Conservation (phyloP, 352 stramenopile genomes). For the Pseudoperonospora humuli region DNA sequence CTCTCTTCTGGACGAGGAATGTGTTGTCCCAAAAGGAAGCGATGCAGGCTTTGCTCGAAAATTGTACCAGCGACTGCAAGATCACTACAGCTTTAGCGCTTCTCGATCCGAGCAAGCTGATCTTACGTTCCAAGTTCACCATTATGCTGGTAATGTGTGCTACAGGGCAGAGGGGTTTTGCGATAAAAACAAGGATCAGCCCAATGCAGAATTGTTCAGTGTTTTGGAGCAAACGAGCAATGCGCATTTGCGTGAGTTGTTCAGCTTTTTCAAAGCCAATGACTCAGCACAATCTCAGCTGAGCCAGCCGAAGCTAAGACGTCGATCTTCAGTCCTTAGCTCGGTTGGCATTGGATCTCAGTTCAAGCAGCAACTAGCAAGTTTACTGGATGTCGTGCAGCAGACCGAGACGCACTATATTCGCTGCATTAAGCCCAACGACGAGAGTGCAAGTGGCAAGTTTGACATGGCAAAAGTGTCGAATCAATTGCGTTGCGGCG, state of each 20-base stretch:
- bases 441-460: constrained; percentile 81
- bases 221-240: constrained; percentile 60
- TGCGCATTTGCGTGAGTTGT: constrained; percentile 46
- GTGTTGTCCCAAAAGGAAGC: constrained; percentile 68
- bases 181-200: constrained; percentile 86
- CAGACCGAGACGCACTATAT: constrained; percentile 96
- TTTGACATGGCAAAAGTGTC: constrained; percentile 85
- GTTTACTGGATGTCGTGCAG: constrained; percentile 90
- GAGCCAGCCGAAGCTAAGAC: constrained; percentile 37
- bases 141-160: constrained; percentile 73
- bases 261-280: constrained; percentile 60
- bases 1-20: constrained; percentile 81
- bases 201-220: constrained; percentile 64
- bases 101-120: constrained; percentile 63
- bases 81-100: constrained; percentile 50
- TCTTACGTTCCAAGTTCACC: constrained; percentile 65
- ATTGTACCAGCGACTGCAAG: constrained; percentile 58
- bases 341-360: constrained; percentile 83
- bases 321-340: constrained; percentile 60
- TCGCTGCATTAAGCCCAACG: constrained; percentile 98
- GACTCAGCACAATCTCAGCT: constrained; percentile 30
- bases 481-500: constrained; percentile 72
- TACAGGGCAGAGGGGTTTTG: constrained; percentile 77
- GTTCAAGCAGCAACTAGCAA: constrained; percentile 90
- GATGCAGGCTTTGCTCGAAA: constrained; percentile 69